These are phyloP conservation scores for Vitis hybrid DNA, from an alignment of 177 flowering plant species.

Conservation along the genomic window DNA sequence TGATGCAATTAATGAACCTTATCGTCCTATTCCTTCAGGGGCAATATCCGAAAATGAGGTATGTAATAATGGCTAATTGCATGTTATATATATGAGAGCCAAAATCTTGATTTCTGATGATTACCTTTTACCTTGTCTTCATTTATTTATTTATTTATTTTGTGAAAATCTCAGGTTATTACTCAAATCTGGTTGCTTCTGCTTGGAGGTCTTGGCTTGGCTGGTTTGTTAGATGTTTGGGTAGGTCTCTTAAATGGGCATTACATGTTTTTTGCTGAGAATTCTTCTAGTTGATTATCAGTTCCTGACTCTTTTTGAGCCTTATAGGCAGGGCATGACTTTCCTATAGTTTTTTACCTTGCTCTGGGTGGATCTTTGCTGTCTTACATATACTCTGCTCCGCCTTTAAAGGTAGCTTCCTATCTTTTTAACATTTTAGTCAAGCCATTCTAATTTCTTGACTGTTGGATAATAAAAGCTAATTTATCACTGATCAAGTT, in stretches of 20 bases:
- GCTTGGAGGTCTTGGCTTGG: conserved; percentile 82
- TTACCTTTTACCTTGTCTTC: not conserved
- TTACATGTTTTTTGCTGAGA: not conserved
- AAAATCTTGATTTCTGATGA: not conserved
- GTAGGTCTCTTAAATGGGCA: conserved; percentile 38
- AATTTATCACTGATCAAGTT: not conserved
- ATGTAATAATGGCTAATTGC: not conserved
- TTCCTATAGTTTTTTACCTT: conserved; percentile 78
- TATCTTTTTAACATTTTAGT: not conserved
- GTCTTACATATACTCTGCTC: conserved; percentile 97
- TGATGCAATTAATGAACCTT: conserved; percentile 97
- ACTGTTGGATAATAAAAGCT: not conserved
- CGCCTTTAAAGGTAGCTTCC: conserved; percentile 78
- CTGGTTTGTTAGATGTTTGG: conserved; percentile 84
- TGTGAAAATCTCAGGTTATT: conserved; percentile 55
- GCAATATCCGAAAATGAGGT: conserved; percentile 91
- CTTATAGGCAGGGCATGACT: conserved; percentile 84
- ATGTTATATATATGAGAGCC: not conserved
- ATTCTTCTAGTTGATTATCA: not conserved
- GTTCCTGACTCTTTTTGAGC: conserved; percentile 18
- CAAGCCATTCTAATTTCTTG: not conserved
- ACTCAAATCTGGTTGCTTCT: conserved; percentile 94
- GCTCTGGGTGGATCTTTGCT: conserved; percentile 93
- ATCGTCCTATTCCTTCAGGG: conserved; percentile 98
- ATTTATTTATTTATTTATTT: not conserved